Evolutionary conservation across 164 flowering plant genomes (phyloP).

Genomic region (Annona squamosa): DNA sequence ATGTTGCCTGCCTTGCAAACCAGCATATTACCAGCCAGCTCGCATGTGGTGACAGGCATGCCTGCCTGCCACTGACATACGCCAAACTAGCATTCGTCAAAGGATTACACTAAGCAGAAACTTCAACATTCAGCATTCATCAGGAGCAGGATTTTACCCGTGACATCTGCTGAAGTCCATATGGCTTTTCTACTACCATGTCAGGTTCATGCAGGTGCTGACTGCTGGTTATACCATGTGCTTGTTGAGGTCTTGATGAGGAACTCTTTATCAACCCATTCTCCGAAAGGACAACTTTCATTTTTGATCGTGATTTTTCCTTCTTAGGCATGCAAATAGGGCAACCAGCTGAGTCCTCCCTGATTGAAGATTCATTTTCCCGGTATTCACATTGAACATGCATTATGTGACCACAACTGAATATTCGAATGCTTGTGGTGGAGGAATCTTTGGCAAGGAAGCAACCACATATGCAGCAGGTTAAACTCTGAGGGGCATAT

Average conservation of each 20-base stretch:
- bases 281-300: conserved; percentile 37
- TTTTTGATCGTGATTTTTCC: conserved; percentile 42
- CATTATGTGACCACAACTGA: conserved; percentile 84
- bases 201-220: conserved; percentile 52
- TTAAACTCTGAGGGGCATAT: conserved; percentile 59
- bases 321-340: conserved; percentile 85
- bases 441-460: conserved; percentile 44
- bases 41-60: not conserved
- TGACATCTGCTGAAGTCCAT: conserved; percentile 57
- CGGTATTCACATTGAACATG: conserved; percentile 72
- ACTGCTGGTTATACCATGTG: conserved; percentile 27
- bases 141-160: conserved; percentile 38
- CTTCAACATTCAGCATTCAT: not conserved
- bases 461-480: conserved; percentile 71
- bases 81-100: not conserved
- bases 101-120: not conserved
- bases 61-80: not conserved
- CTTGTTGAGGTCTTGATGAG: conserved; percentile 33
- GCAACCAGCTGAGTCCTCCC: conserved; percentile 48
- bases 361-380: conserved; percentile 38
- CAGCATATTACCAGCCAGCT: not conserved
- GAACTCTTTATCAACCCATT: conserved; percentile 41
- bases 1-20: not conserved
- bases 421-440: conserved; percentile 51
- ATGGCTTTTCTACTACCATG: conserved; percentile 35